Percentiles rank a stretch among this genome's conserved stretches.
phyloP scores from a whole-genome alignment of 495 filamentous ascomycete genomes.

The Aspergillus cavernicola region DNA sequence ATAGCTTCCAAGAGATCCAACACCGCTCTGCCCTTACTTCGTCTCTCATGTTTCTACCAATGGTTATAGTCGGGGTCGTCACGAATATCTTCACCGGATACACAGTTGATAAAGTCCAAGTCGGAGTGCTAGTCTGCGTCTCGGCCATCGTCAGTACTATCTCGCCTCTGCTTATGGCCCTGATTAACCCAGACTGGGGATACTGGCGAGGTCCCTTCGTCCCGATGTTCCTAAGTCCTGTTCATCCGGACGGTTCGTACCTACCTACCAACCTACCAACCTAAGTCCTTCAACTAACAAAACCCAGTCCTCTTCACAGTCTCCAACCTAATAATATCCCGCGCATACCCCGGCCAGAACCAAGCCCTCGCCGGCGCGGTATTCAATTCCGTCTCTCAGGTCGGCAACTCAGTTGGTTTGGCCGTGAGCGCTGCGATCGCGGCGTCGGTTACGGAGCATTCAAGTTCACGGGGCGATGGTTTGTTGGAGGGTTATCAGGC shows the following conservation, averaged over 20 bases:
- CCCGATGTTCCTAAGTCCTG: slow-evolving; percentile 39
- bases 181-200: not conserved
- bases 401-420: slow-evolving; percentile 51
- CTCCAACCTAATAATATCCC: slow-evolving; percentile 50
- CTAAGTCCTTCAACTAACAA: not conserved
- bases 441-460: slow-evolving; percentile 33
- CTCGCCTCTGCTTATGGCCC: slow-evolving; percentile 1
- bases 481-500: not conserved
- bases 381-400: slow-evolving; percentile 53
- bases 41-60: slow-evolving; percentile 3
- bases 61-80: not conserved
- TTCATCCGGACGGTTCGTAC: slow-evolving; percentile 48
- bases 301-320: slow-evolving; percentile 26
- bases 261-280: not conserved
- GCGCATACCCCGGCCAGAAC: slow-evolving; percentile 44
- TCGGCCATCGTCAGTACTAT: not conserved
- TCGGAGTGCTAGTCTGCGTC: not conserved
- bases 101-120: slow-evolving; percentile 1
- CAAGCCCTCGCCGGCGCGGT: slow-evolving; percentile 55
- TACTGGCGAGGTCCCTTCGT: slow-evolving; percentile 50
- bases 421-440: slow-evolving; percentile 49
- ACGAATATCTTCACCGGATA: slow-evolving; percentile 5
- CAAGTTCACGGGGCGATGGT: not conserved
- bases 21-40: not conserved
- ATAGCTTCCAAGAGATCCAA: slow-evolving; percentile 2